phyloP scores from a whole-genome alignment of 2,329 filamentous ascomycete species.

The Huntiella savannae region DNA sequence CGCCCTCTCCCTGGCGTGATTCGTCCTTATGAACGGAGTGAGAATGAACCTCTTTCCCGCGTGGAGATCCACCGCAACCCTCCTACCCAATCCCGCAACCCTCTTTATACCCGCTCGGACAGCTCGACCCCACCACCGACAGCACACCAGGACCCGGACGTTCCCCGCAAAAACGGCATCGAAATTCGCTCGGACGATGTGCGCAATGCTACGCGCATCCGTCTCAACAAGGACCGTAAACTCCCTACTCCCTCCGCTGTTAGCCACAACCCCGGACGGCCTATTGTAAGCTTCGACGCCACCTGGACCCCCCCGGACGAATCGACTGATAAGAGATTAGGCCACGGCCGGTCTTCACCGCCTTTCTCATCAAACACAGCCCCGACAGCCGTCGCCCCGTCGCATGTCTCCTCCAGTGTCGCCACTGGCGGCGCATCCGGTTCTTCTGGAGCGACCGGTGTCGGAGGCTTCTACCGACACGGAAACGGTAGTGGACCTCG shows the following conservation, averaged over 20 bases:
- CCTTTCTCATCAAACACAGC: slow-evolving; percentile 8
- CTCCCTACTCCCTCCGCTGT: slow-evolving; percentile 78
- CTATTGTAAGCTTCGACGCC: slow-evolving; percentile 91
- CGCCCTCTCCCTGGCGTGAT: slow-evolving; percentile 22
- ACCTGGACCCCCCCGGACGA: slow-evolving; percentile 59
- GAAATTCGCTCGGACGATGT: slow-evolving; percentile 81
- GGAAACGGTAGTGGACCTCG: slow-evolving; percentile 4
- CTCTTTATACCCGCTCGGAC: slow-evolving; percentile 36
- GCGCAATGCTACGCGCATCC: slow-evolving; percentile 76
- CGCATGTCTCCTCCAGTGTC: not conserved
- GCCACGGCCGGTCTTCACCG: slow-evolving; percentile 10
- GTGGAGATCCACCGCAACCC: slow-evolving; percentile 73
- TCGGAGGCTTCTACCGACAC: slow-evolving; percentile 5
- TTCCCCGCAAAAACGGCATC: slow-evolving; percentile 44
- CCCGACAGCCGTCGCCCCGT: slow-evolving; percentile 1
- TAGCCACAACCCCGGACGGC: slow-evolving; percentile 73
- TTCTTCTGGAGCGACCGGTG: slow-evolving; percentile 1
- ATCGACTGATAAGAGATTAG: slow-evolving; percentile 45
- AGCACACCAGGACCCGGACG: not conserved
- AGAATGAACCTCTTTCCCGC: slow-evolving; percentile 26
- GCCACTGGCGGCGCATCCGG: not conserved
- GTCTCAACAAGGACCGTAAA: slow-evolving; percentile 57
- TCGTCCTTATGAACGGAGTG: slow-evolving; percentile 20
- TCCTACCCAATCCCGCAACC: slow-evolving; percentile 64
- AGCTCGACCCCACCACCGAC: slow-evolving; percentile 3